These are phyloP conservation scores for Quercus alba DNA, from an alignment of 306 rosid species.

Conservation along the genomic window DNA sequence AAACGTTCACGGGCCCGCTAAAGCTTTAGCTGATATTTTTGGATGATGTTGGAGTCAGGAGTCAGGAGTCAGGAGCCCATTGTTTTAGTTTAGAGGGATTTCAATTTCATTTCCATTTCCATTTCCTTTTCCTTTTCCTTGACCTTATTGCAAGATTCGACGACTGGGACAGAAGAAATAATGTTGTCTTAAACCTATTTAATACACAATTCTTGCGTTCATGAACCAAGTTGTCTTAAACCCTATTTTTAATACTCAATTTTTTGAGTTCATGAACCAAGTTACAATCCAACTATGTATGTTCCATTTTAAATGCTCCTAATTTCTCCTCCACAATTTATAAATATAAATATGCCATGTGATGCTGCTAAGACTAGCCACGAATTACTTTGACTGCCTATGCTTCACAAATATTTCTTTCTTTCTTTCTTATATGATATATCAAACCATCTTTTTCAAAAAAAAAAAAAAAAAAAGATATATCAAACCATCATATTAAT, in stretches of 20 bases:
- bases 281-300: neutral
- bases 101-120: no score
- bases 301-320: neutral
- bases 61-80: conserved; percentile 13
- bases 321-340: neutral
- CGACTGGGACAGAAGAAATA: neutral
- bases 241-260: no score
- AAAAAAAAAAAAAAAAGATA: neutral
- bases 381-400: neutral
- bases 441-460: neutral
- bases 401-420: neutral
- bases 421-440: neutral
- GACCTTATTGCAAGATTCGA: neutral
- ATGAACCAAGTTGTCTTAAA: conserved; percentile 11
- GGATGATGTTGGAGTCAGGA: neutral
- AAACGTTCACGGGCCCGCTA: conserved; percentile 21
- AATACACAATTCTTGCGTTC: neutral
- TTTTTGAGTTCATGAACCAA: conserved; percentile 14
- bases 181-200: neutral
- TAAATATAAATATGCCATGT: neutral
- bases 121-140: neutral
- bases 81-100: neutral
- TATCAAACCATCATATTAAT: neutral
- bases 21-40: neutral
- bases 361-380: neutral